Evolutionary conservation across 2,329 filamentous ascomycete species (phyloP), one percentile per base, ranked within the genome.

Genomic region (Fusarium brachygibbosum): DNA sequence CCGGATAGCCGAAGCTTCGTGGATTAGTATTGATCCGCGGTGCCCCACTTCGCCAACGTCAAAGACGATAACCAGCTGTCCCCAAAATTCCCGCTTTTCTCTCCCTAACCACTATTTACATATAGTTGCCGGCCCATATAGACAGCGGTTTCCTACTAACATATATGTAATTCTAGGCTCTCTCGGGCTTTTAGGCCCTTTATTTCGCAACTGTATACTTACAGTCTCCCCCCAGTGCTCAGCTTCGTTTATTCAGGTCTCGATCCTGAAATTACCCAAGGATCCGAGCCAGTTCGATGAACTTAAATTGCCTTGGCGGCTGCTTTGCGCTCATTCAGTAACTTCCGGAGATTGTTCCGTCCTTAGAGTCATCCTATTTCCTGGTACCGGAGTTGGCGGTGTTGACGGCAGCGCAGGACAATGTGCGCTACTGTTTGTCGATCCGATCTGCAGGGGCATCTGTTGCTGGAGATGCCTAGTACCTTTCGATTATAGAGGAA

Each of bases 241-340:
- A 34, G 31, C 31, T 34, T 34, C 13, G 31, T 34, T 11, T 34
- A 11, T 8, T 34, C 31, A 34, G 31, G 31, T 12, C 11, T 11
- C 13, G 25, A 45, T 45, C 42, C 42, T 45, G 25, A n/a, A 45
- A 45, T 48, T 25, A n/a, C 44, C 44, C 29, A 17, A 48, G 44
- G 44, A 48, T 48, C 28, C 21, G 19, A 21, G 28, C 32, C 19
- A 19, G 44, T 17, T 48, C 29, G 12, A 21, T 21, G n/a, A 48
- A 48, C 13, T 34, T 34, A n/a, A 29, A 48, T 19, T 9, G 14
- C n/a, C 17, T 48, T 48, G 4, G 45, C 45, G 12, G 45, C 45
- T 34, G 14, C 45, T 17, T 34, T n/a, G 45, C 45, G 29, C 45
- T 48, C 29, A 13, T 5, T 34, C 19, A 48, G 31, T 17, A 35